Evolutionary conservation across 2,329 filamentous ascomycete species (phyloP).

Genomic region (Rosellinia necatrix): DNA sequence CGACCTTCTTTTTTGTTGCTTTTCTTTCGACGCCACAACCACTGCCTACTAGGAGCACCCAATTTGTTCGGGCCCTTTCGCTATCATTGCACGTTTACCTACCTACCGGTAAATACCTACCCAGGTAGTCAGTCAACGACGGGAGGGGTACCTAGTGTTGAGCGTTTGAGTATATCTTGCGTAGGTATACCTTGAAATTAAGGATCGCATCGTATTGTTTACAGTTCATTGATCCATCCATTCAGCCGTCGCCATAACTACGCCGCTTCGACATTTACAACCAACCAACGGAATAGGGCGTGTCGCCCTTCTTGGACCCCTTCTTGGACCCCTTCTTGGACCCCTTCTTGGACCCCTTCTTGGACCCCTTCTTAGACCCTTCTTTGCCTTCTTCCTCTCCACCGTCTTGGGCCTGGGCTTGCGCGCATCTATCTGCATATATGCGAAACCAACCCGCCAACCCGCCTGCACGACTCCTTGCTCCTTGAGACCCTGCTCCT

Average conservation of each 20-base stretch:
- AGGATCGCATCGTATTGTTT: not conserved
- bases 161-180: not conserved
- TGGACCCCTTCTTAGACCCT: too few relatives aligned
- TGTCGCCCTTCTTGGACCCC: not conserved
- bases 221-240: not conserved
- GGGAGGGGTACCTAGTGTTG: not conserved
- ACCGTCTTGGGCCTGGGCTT: constrained; percentile 4
- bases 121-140: not conserved
- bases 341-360: too few relatives aligned
- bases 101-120: too few relatives aligned
- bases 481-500: too few relatives aligned
- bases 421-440: constrained; percentile 6
- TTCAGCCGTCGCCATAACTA: too few relatives aligned
- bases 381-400: too few relatives aligned
- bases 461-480: constrained; percentile 22
- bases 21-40: not conserved
- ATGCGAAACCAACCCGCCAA: constrained; percentile 8
- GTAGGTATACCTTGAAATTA: not conserved
- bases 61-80: not conserved
- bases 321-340: too few relatives aligned
- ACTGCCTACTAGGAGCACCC: too few relatives aligned
- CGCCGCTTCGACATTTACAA: not conserved
- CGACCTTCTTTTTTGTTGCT: not conserved
- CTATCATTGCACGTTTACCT: too few relatives aligned
- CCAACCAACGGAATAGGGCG: not conserved